These are phyloP conservation scores for Glycine tomentella DNA, from an alignment of 306 rosid genomes.

Conservation along the genomic window DNA sequence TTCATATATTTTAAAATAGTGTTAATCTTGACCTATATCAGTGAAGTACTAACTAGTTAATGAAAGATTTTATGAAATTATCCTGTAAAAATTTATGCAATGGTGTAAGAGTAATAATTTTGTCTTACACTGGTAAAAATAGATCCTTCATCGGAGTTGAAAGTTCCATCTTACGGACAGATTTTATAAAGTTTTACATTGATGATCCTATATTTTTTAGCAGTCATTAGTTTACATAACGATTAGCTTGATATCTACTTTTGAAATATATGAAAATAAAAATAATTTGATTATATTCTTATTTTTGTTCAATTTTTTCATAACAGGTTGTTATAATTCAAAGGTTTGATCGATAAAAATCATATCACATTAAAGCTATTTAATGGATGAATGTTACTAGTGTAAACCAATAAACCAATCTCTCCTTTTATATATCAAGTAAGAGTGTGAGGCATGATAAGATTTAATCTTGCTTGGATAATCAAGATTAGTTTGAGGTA, in stretches of 20 bases:
- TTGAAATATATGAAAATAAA: not conserved
- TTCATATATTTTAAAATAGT: not conserved
- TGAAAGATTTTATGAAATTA: not conserved
- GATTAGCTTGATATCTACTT: not conserved
- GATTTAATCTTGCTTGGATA: not conserved
- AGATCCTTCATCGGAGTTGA: not conserved
- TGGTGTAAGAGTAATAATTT: not conserved
- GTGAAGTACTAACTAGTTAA: not conserved
- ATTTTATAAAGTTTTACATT: not conserved
- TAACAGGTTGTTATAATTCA: not conserved
- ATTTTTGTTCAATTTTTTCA: not conserved
- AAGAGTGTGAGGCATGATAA: not conserved
- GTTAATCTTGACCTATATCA: not conserved
- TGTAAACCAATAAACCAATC: not conserved
- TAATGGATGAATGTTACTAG: not conserved
- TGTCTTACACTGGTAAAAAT: not conserved
- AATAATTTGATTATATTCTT: not conserved
- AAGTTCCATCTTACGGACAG: not conserved
- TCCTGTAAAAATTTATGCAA: not conserved
- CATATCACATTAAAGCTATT: not conserved
- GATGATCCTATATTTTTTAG: not conserved
- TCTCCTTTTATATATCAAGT: not conserved
- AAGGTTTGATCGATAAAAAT: not conserved
- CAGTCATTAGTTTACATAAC: not conserved
- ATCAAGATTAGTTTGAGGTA: not conserved